Percentiles rank a stretch among this genome's conserved stretches.
phyloP scores from a whole-genome alignment of 768 basidiomycete genomes.

The Stropharia rugosoannulata region DNA sequence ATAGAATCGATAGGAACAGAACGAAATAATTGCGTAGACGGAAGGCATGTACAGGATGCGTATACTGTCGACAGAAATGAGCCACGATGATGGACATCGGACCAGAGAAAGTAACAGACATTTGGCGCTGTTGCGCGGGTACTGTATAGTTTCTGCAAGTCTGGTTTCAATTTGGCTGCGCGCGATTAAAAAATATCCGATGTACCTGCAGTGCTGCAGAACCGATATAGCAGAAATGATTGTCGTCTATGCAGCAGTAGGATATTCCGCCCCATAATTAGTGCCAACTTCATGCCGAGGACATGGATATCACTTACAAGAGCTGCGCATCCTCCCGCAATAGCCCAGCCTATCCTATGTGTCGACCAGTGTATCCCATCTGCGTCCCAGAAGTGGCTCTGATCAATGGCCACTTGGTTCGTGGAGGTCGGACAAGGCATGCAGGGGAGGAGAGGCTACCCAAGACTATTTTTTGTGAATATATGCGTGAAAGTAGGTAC shows the following conservation, averaged over 20 bases:
- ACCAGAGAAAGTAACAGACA: conserved; percentile 43
- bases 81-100: not conserved
- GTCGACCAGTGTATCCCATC: conserved; percentile 55
- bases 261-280: not conserved
- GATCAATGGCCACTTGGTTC: conserved; percentile 51
- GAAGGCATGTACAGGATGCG: conserved; percentile 85
- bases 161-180: not conserved
- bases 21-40: conserved; percentile 79
- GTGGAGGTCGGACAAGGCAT: conserved; percentile 35
- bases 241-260: conserved; percentile 45
- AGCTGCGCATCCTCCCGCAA: conserved; percentile 61
- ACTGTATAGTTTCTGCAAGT: conserved; percentile 67
- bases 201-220: conserved; percentile 63
- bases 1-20: conserved; percentile 85
- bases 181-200: conserved; percentile 2
- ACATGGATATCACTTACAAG: conserved; percentile 35
- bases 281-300: not conserved
- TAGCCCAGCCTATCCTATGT: conserved; percentile 72
- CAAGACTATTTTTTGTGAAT: not conserved
- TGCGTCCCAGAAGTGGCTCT: conserved; percentile 60
- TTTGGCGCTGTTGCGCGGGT: conserved; percentile 74
- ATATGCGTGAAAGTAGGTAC: no score
- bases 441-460: not conserved
- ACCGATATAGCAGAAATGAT: conserved; percentile 58
- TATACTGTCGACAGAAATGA: conserved; percentile 38